Evolutionary conservation across 257 asterid genomes (phyloP).

Genomic region (Nicotiana undulata): DNA sequence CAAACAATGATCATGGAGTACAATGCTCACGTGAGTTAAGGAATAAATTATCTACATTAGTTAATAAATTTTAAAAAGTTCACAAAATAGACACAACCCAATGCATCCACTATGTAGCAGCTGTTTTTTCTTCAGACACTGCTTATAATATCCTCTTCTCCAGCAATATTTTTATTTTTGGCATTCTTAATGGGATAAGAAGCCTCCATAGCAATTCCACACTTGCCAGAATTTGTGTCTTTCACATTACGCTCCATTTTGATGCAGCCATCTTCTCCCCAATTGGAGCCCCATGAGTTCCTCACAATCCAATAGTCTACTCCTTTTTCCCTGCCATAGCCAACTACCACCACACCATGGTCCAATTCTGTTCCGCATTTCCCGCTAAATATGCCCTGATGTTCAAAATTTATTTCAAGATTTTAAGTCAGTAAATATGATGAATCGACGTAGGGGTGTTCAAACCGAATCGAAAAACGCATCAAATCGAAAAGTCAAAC

Average conservation of each 20-base stretch:
- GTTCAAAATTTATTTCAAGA: not conserved
- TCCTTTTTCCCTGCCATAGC: not conserved
- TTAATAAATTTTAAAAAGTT: not conserved
- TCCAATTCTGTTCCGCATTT: not conserved
- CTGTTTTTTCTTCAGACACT: too few species aligned
- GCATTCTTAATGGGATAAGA: not conserved
- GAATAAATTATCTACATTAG: not conserved
- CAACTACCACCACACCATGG: constrained; percentile 1
- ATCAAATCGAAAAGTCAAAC: too few species aligned
- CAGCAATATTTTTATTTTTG: not conserved
- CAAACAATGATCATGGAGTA: not conserved
- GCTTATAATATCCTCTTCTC: not conserved
- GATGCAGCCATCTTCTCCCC: not conserved
- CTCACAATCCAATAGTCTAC: not conserved
- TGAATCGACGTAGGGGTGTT: too few species aligned
- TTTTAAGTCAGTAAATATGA: not conserved
- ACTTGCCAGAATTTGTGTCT: not conserved
- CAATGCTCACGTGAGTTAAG: not conserved
- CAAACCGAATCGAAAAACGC: too few species aligned
- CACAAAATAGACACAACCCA: not conserved
- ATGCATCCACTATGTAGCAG: too few species aligned
- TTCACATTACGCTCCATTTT: not conserved
- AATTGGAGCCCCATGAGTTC: constrained; percentile 6
- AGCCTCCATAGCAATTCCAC: not conserved
- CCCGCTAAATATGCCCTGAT: not conserved